phyloP scores from a whole-genome alignment of 257 asterid species.

The Gentiana macrophylla region DNA sequence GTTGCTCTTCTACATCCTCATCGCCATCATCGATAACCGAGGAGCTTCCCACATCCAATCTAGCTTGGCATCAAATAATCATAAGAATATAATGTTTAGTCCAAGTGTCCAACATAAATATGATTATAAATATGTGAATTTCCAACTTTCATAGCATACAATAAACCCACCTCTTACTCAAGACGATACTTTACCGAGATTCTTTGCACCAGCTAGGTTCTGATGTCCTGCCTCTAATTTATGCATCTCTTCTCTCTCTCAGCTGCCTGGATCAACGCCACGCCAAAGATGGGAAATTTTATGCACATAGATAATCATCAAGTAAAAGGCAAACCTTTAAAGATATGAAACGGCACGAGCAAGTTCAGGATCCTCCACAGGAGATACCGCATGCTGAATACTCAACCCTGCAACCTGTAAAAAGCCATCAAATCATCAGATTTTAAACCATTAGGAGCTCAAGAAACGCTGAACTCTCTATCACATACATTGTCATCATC shows the following conservation, averaged over 20 bases:
- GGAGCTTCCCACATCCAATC: slow-evolving; percentile 61
- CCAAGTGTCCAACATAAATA: too few species aligned
- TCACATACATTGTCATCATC: slow-evolving; percentile 39
- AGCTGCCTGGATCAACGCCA: slow-evolving; percentile 49
- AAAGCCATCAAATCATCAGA: slow-evolving; percentile 17
- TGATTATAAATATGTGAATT: not conserved
- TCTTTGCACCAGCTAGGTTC: slow-evolving; percentile 33
- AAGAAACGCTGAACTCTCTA: slow-evolving; percentile 9
- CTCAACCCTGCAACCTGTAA: slow-evolving; percentile 39
- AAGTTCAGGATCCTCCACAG: slow-evolving; percentile 45
- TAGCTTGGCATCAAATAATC: too few species aligned
- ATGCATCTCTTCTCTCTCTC: slow-evolving; percentile 50
- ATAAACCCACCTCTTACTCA: slow-evolving; percentile 54
- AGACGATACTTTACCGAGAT: slow-evolving; percentile 28
- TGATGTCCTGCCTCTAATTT: slow-evolving; percentile 41
- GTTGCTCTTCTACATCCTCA: slow-evolving; percentile 71
- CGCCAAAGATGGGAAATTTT: slow-evolving; percentile 29
- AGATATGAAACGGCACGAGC: slow-evolving; percentile 68
- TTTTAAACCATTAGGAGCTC: slow-evolving; percentile 6
- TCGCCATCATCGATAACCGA: slow-evolving; percentile 59
- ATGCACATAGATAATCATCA: slow-evolving; percentile 5
- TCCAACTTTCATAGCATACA: slow-evolving; percentile 17
- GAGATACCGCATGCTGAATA: slow-evolving; percentile 34
- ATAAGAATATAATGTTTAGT: too few species aligned
- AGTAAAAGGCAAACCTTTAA: slow-evolving; percentile 39